Base-by-base conservation (phyloP, 805 yeast species). In the Spathaspora passalidarum region DNA sequence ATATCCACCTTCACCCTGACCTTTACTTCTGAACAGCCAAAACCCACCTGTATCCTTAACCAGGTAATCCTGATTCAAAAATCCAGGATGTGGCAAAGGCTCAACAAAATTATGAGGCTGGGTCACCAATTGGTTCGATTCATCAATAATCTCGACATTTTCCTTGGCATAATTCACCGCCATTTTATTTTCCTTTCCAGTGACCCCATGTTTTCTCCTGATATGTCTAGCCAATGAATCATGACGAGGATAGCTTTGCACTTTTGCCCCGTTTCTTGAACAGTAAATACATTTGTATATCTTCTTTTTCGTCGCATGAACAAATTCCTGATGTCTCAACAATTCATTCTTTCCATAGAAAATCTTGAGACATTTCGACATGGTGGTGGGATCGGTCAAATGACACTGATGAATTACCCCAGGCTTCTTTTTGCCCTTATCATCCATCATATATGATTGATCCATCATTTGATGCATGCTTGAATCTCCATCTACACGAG, bases 81-180 rank as follows among this genome's bases (percentile, higher is more conserved):
- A 64, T 38, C 55, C 60, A 1, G 68, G 68, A 38, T 57, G 66
- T 3, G 69, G 65, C 32, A 64, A 49, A 6, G 69, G 63, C 29
- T 52, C 53, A 49, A 47, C 39, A 38, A n/a, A n/a, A n/a, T n/a
- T n/a, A 41, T 42, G 39, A 41, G 38, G 49, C 35, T 49, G 21
- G 45, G 54, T 39, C 20, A 43, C 37, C 36, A 48, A 18, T 43
- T 48, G 53, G 17, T 26, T 41, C 13, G 45, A 13, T 34, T 68
- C 72, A 40, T 67, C 73, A 18, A 68, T 61, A 9, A 65, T 55
- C 38, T 66, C 73, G 1, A 72, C 76, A 43, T 68, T 64, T 37
- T 67, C 70, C 46, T 72, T 68, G 3, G 76, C 76, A 48, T 68
- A 65, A 49, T 63, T 62, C n/a, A 72, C 75, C 1, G 76, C 76